phyloP scores from a whole-genome alignment of 371 early-diverging fungal species.

The Caulochytrium protostelioides region DNA sequence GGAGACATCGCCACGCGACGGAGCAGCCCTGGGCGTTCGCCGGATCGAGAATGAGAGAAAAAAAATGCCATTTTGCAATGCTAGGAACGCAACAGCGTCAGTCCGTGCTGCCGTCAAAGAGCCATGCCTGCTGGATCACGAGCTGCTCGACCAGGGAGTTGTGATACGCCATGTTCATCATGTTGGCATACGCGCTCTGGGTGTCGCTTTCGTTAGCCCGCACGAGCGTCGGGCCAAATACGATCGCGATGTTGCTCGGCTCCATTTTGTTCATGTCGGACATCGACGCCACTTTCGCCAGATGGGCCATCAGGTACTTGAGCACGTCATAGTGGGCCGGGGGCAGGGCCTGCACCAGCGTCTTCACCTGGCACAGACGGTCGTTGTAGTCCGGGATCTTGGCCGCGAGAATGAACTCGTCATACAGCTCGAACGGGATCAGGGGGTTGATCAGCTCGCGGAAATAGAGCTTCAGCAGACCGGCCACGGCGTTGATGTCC shows the following conservation, averaged over 20 bases:
- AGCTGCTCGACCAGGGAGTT: slow-evolving; percentile 23
- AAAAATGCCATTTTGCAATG: too few relatives aligned
- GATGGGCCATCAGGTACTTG: slow-evolving; percentile 45
- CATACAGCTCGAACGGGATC: slow-evolving; percentile 53
- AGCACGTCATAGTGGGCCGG: slow-evolving; percentile 41
- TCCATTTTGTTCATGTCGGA: slow-evolving; percentile 70
- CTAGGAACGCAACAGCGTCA: too few relatives aligned
- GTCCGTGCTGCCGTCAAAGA: too few relatives aligned
- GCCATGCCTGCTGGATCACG: slow-evolving; percentile 17
- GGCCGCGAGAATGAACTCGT: slow-evolving; percentile 48
- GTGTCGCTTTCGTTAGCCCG: neutral
- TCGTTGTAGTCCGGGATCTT: slow-evolving; percentile 48
- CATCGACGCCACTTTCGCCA: slow-evolving; percentile 35
- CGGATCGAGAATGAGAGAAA: too few relatives aligned
- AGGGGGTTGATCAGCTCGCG: slow-evolving; percentile 56
- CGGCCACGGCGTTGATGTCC: slow-evolving; percentile 57
- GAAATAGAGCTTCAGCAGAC: slow-evolving; percentile 55
- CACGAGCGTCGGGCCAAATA: slow-evolving; percentile 48
- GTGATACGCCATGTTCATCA: slow-evolving; percentile 26
- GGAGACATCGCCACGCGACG: too few relatives aligned
- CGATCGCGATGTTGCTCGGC: slow-evolving; percentile 53
- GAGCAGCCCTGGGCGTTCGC: too few relatives aligned
- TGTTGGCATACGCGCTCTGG: slow-evolving; percentile 4
- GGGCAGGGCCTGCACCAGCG: slow-evolving; percentile 45
- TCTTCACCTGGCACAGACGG: slow-evolving; percentile 43